Evolutionary conservation across 176 grass and related monocot species (phyloP).

Genomic region (Pontederia crassipes): DNA sequence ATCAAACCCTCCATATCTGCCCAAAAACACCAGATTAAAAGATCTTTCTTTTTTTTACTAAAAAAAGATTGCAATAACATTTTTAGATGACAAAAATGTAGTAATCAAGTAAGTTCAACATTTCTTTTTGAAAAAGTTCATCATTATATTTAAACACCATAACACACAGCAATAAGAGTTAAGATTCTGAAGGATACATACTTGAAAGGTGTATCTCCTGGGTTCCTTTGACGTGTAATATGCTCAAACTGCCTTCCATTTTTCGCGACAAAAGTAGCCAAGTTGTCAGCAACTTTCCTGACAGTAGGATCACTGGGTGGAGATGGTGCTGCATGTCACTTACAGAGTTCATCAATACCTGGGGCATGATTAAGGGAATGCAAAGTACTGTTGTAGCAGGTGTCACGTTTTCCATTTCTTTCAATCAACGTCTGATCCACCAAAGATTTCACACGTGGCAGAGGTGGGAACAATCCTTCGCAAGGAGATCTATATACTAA

Average conservation of each 20-base stretch:
- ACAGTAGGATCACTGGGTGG: constrained; percentile 82
- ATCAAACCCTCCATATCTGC: too few species aligned
- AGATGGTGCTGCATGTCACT: constrained; percentile 94
- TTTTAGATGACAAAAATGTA: too few species aligned
- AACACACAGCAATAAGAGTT: neutral
- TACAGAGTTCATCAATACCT: constrained; percentile 90
- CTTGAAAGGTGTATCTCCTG: constrained; percentile 97
- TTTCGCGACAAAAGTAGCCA: constrained; percentile 93
- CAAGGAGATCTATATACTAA: too few species aligned
- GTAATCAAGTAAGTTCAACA: too few species aligned
- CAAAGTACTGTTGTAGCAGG: constrained; percentile 64
- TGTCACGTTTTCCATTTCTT: constrained; percentile 55
- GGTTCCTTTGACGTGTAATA: constrained; percentile 81
- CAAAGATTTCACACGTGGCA: constrained; percentile 43
- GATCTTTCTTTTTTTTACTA: too few species aligned
- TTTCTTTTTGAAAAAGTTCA: too few species aligned
- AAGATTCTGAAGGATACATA: constrained; percentile 20
- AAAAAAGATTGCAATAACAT: too few species aligned
- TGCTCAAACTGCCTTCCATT: constrained; percentile 92
- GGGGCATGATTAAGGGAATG: constrained; percentile 51
- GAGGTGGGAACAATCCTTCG: neutral
- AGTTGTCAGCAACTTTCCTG: constrained; percentile 82
- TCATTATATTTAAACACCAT: neutral
- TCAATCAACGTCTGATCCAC: constrained; percentile 60
- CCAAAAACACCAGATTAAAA: too few species aligned